These are phyloP conservation scores for Mycena belliarum DNA, from an alignment of 768 basidiomycete species.

Conservation along the genomic window DNA sequence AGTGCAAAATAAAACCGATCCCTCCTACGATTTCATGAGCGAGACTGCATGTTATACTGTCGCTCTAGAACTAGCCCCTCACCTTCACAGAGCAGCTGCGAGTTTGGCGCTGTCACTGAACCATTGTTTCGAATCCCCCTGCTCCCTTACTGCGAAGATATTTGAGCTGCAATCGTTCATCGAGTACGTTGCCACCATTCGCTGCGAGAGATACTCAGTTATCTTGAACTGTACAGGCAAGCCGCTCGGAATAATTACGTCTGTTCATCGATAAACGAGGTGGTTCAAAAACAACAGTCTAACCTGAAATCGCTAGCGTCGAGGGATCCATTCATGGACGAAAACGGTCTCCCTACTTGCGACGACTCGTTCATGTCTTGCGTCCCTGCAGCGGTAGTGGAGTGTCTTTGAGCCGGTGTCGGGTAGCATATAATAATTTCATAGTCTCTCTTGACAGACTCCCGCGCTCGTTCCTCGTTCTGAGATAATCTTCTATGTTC, in stretches of 20 bases:
- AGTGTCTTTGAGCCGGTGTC: too few species aligned
- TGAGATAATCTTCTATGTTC: too few species aligned
- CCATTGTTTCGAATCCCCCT: conserved; percentile 39
- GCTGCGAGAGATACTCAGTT: too few species aligned
- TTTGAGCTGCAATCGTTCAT: conserved; percentile 7
- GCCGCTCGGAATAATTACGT: neutral
- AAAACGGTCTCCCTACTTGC: conserved; percentile 36
- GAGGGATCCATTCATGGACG: conserved; percentile 17
- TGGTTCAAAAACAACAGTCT: too few species aligned
- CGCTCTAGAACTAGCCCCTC: conserved; percentile 65
- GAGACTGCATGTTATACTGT: conserved; percentile 55
- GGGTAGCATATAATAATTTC: neutral
- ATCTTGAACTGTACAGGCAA: neutral
- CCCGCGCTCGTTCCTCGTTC: too few species aligned
- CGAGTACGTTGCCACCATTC: neutral
- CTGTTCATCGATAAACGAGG: too few species aligned
- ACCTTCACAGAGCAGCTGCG: conserved; percentile 59
- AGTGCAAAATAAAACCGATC: conserved; percentile 13
- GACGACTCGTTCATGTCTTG: conserved; percentile 67
- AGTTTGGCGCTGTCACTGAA: conserved; percentile 49
- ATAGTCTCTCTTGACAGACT: too few species aligned
- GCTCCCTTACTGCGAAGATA: conserved; percentile 27
- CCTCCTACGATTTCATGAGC: conserved; percentile 46
- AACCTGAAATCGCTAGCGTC: conserved; percentile 23
- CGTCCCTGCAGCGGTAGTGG: conserved; percentile 41